Evolutionary conservation across 192 early-diverging fungal genomes (phyloP), one percentile per base, ranked within the genome.

Genomic region (Spizellomyces punctatus): DNA sequence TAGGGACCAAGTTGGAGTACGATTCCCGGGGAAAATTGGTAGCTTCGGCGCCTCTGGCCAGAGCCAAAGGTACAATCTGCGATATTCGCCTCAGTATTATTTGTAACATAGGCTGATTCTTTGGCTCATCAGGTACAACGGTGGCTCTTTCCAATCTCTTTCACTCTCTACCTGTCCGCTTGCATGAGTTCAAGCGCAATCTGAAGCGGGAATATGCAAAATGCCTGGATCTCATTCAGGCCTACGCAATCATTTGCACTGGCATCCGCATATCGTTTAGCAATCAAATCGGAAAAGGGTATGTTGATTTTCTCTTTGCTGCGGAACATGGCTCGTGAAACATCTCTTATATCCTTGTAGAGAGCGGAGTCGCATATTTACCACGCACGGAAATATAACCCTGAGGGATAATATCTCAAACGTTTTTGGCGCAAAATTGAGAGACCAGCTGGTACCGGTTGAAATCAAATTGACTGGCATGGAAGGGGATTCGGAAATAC

Each of bases 111-210:
- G 4, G 27, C 27, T 36, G 3, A 36, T 36, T 36, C 0, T 36
- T 0, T 55, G 52, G 44, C 19, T 42, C 69, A 74, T 58, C 69
- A 54, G 97, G 97, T 4, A 98, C 95, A 9, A 94, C 91, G 5
- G 83, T 99, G 6, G 79, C 79, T 12, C 67, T 99, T 43, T 75
- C 76, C 8, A 82, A 88, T 17, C 64, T 99, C 44, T 99, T 99
- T 86, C 84, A 86, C 8, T 75, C 81, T 16, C 83, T 95, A 74
- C 98, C 98, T 5, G 98, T 99, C 10, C 85, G 98, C 14, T 76
- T 82, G 46, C 85, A 83, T 44, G 96, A 98, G 71, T 90, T 98
- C 78, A 91, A 91, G 62, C 87, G 89, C 42, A 94, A 96, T 65
- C 82, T 91, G 47, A 89, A 89, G 52, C 73, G 86, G 10, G 96